Percentiles rank a stretch among this genome's conserved stretches.
Conservation (phyloP, 1,284 basidiomycete genomes). For the Heimioporus punctisporus region DNA sequence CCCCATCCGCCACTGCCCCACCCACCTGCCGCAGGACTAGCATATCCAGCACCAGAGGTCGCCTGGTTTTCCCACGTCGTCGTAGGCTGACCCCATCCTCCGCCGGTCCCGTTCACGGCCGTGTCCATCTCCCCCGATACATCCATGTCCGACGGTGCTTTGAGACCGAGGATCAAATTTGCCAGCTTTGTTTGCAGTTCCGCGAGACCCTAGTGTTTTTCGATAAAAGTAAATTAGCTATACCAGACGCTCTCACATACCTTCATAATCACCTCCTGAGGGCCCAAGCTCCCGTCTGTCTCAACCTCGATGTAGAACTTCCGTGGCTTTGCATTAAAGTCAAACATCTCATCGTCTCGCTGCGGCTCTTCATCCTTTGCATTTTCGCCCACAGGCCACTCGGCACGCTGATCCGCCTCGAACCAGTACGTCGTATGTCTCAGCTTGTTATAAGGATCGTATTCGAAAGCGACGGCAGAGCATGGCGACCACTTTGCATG, state of each 20-base stretch:
- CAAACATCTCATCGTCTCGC: conserved; percentile 81
- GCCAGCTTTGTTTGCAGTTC: conserved; percentile 85
- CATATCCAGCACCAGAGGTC: conserved; percentile 34
- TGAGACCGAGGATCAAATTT: conserved; percentile 75
- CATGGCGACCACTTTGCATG: conserved; percentile 99
- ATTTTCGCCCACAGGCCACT: conserved; percentile 88
- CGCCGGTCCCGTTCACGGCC: conserved; percentile 33
- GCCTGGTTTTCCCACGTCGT: conserved; percentile 18
- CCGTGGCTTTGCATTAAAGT: conserved; percentile 84
- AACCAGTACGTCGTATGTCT: conserved; percentile 98
- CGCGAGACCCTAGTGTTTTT: conserved; percentile 62
- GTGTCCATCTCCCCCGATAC: conserved; percentile 37
- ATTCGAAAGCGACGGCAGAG: conserved; percentile 95
- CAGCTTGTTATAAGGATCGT: conserved; percentile 98
- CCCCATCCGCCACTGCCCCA: conserved; percentile 37
- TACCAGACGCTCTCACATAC: conserved; percentile 37
- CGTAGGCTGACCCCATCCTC: conserved; percentile 25
- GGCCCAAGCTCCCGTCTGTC: conserved; percentile 86
- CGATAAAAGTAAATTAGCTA: not conserved
- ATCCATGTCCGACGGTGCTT: conserved; percentile 62
- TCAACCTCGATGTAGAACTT: conserved; percentile 95
- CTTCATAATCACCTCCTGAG: conserved; percentile 89
- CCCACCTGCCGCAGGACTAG: conserved; percentile 33
- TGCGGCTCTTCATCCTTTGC: conserved; percentile 82
- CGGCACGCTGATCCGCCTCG: conserved; percentile 76